phyloP scores from a whole-genome alignment of 176 grass and related monocot genomes.

The Triticum urartu region DNA sequence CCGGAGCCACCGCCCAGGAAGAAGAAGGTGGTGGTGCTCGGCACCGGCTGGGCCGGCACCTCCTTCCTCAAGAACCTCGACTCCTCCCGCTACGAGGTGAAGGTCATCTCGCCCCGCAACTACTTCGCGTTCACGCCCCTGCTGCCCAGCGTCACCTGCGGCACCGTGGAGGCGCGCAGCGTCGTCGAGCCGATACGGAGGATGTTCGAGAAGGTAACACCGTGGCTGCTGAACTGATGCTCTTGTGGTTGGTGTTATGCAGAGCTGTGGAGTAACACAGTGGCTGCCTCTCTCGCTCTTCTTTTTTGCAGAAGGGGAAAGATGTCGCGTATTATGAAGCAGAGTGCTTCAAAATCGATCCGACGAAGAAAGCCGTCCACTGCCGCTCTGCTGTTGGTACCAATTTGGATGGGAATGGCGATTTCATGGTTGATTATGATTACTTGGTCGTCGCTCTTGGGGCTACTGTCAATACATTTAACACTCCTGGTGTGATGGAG shows the following conservation, averaged over 20 bases:
- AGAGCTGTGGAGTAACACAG: not conserved
- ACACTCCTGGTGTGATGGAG: slow-evolving; percentile 84
- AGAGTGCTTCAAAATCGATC: slow-evolving; percentile 93
- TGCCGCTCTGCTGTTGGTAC: slow-evolving; percentile 67
- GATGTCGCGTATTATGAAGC: slow-evolving; percentile 77
- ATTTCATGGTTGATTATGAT: slow-evolving; percentile 88
- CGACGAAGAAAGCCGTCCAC: slow-evolving; percentile 58
- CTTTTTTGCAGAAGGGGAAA: slow-evolving; percentile 54
- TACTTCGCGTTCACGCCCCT: slow-evolving; percentile 96
- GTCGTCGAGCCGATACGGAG: slow-evolving; percentile 75
- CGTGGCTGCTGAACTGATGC: not conserved
- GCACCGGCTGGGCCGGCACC: slow-evolving; percentile 94
- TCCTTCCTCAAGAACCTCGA: slow-evolving; percentile 81
- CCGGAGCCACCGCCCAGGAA: slow-evolving; percentile 49
- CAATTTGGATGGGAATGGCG: slow-evolving; percentile 79
- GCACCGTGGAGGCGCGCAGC: slow-evolving; percentile 86
- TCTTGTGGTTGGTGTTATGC: not conserved
- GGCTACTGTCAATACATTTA: slow-evolving; percentile 79
- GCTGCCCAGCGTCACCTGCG: slow-evolving; percentile 88
- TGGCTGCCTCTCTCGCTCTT: slow-evolving; percentile 1
- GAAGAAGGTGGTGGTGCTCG: slow-evolving; percentile 92
- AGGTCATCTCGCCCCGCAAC: slow-evolving; percentile 88
- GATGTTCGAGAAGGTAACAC: slow-evolving; percentile 57
- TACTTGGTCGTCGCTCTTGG: slow-evolving; percentile 86
- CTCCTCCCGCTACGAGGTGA: slow-evolving; percentile 75